Conservation (phyloP, 768 basidiomycete species). For the Trametes villosa region DNA sequence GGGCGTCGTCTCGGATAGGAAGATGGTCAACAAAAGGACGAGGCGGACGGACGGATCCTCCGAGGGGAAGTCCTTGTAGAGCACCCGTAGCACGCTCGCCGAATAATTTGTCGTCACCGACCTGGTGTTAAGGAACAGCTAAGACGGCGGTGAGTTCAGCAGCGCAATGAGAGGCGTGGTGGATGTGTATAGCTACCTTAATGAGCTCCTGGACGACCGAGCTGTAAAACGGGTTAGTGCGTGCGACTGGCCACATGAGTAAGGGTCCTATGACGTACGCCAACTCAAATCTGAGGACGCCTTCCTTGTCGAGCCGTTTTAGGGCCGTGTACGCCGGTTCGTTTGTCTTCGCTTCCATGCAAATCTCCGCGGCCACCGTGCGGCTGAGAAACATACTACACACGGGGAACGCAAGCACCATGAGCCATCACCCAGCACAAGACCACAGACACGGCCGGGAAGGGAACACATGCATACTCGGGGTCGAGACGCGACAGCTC, state of each 20-base stretch:
- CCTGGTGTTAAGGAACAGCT: conserved; percentile 75
- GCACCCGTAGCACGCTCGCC: conserved; percentile 57
- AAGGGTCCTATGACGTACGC: conserved; percentile 46
- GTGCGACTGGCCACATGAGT: background rate
- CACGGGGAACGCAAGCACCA: background rate
- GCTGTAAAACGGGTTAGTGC: conserved; percentile 32
- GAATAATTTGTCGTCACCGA: conserved; percentile 58
- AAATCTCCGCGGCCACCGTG: conserved; percentile 82
- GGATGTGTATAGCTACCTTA: conserved; percentile 48
- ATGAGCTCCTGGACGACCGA: conserved; percentile 66
- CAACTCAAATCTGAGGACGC: conserved; percentile 70
- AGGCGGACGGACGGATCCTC: conserved; percentile 62
- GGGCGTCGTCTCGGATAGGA: conserved; percentile 42
- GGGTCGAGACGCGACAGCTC: conserved; percentile 73
- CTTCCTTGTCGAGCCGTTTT: conserved; percentile 66
- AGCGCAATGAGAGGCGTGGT: background rate
- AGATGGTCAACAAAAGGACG: conserved; percentile 74
- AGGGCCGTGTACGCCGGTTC: conserved; percentile 70
- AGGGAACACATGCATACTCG: conserved; percentile 47
- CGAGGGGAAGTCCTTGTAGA: conserved; percentile 71
- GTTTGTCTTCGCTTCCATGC: conserved; percentile 79
- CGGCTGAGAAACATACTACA: conserved; percentile 80
- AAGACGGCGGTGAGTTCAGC: conserved; percentile 1
- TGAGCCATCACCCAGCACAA: conserved; percentile 14
- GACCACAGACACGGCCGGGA: conserved; percentile 9